A percentile compares a stretch with the other conserved stretches of the same genome.
Conservation (phyloP, 2,329 filamentous ascomycete genomes). For the Cercospora sesami region DNA sequence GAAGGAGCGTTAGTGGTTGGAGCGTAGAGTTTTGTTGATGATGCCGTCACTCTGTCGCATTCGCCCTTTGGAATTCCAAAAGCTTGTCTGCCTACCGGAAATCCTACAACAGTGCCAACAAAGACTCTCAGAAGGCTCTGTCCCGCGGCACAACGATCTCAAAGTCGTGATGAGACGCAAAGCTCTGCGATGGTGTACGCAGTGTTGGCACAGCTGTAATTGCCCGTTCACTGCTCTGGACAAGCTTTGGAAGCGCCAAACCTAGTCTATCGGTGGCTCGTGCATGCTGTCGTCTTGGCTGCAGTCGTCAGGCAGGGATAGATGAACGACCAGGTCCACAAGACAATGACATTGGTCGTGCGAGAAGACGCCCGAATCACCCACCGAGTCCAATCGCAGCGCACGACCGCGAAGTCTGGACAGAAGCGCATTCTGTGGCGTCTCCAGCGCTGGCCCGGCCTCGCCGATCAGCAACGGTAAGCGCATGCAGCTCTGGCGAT, state of each 20-base stretch:
- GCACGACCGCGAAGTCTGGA: neutral
- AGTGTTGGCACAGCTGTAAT: neutral
- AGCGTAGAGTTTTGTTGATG: conserved; percentile 52
- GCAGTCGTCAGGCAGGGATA: neutral
- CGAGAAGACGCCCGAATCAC: neutral
- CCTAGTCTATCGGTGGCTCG: neutral
- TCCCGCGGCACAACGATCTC: neutral
- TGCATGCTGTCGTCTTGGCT: neutral
- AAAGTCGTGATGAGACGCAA: neutral
- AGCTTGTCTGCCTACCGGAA: neutral
- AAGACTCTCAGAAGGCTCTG: neutral
- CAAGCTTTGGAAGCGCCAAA: neutral
- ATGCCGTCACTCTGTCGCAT: conserved; percentile 45
- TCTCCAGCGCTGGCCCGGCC: neutral
- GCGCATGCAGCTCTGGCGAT: neutral
- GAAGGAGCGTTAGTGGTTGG: neutral
- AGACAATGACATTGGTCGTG: neutral
- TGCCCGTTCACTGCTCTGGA: neutral
- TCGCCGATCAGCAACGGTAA: conserved; percentile 7
- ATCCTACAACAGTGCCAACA: neutral
- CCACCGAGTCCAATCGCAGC: neutral
- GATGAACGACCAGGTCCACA: neutral
- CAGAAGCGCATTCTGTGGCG: neutral
- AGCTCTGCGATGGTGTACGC: neutral
- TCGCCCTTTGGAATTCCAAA: neutral